Conservation (phyloP, 805 yeast species). For the Middelhovenomyces tepae region DNA sequence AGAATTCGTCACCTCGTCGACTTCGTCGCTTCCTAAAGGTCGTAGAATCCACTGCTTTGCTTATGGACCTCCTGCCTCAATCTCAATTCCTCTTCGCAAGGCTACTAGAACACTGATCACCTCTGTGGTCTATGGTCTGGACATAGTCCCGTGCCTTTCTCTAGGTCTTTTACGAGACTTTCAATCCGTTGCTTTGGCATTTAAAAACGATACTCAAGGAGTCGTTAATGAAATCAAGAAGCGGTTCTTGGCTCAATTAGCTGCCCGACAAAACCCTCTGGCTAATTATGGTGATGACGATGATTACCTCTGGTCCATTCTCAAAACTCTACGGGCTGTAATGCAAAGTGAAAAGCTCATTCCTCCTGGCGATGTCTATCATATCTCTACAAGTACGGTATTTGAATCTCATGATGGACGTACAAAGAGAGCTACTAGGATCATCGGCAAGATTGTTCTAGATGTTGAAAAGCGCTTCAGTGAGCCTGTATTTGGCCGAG, state of each 20-base stretch:
- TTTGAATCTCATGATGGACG: constrained; percentile 21
- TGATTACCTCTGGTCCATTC: constrained; percentile 21
- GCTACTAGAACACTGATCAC: constrained; percentile 21
- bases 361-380: constrained; percentile 29
- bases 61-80: constrained; percentile 28
- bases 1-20: constrained; percentile 18
- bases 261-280: constrained; percentile 18
- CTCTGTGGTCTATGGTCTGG: constrained; percentile 26
- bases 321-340: constrained; percentile 21
- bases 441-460: constrained; percentile 21
- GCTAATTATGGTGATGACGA: constrained; percentile 16
- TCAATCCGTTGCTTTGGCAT: constrained; percentile 22
- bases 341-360: constrained; percentile 28
- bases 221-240: constrained; percentile 20
- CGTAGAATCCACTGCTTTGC: constrained; percentile 24
- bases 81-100: constrained; percentile 20
- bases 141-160: constrained; percentile 28
- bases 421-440: constrained; percentile 20
- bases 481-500: constrained; percentile 27
- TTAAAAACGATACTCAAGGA: constrained; percentile 20
- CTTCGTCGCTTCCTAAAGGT: constrained; percentile 21
- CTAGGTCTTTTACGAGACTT: constrained; percentile 26
- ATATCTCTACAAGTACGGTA: constrained; percentile 22
- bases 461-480: constrained; percentile 26
- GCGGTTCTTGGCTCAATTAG: constrained; percentile 21